Evolutionary conservation across 305 asterid species (phyloP), one percentile per base, ranked within the genome.

Genomic region (Rubia peregrina): DNA sequence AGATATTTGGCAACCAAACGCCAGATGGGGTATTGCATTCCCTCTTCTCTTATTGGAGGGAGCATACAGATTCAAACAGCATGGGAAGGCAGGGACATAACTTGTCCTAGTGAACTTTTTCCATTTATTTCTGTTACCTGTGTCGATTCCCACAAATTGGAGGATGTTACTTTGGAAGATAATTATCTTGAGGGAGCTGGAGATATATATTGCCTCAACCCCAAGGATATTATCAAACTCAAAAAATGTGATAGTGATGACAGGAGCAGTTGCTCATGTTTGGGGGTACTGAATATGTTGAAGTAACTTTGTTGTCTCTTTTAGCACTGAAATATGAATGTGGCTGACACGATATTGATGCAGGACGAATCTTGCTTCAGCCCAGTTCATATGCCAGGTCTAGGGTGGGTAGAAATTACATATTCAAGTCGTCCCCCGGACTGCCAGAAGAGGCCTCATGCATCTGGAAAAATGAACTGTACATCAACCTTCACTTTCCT

Each of bases 331-430:
- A 30, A 51, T 62, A 0, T 69, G 68, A 67, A 46, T 36, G 1
- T 17, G 78, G 30, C 66, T 71, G 70, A 13, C 38, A 26, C 69
- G 63, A 5, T 77, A 62, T 53, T 80, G 77, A 75, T 48, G 48
- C 88, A 89, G 98, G 94, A 57, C 68, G 91, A 81, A 69, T 83
- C 83, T 53, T 90, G 98, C 84, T 81, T 80, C 76, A 74, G 67
- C 69, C 97, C 96, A 5, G 77, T 92, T 66, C 88, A 84, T 76
- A 79, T 65, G 76, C 85, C 86, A 21, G 93, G 88, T 75, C 81
- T 72, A 53, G 86, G 87, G 75, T 92, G 97, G 97, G 84, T 84
- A 17, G 96, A 90, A 86, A 86, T 92, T 74, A 81, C 87, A 44
- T 87, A 85, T 81, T 81, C 87, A 44, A 84, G 83, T 24, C 22